Evolutionary conservation across 2,329 filamentous ascomycete genomes (phyloP), one percentile per base, ranked within the genome.

Genomic region (Aaosphaeria pasadenensis): DNA sequence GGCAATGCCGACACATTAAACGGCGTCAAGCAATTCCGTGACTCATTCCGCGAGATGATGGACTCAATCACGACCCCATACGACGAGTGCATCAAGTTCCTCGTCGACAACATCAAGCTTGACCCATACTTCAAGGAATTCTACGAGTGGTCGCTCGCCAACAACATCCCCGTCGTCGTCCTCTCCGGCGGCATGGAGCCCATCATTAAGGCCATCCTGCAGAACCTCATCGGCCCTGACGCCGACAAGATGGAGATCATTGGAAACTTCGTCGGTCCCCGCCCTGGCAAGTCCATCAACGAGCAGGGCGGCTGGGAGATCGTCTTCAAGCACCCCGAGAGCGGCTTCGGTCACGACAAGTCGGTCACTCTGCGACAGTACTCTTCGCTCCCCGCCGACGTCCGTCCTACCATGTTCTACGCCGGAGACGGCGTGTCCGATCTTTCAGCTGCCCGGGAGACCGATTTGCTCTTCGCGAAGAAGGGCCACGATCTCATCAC

Each of bases 311-410:
- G 91, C 30, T 99, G 94, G 94, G 77, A 86, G 63, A 92, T 99
- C 59, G 77, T 83, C 49, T 99, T 86, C 73, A 91, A 90, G 64
- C 91, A 99, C 67, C 64, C 64, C 0, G 89, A 92, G 52, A 90
- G 87, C 65, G 80, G 85, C 49, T 95, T 95, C 62, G 94, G 94
- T n/a, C 94, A 99, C 68, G 92, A 99, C 79, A 99, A 99, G 82
- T 91, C 87, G 29, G 77, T 92, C 46, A 89, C 94, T 67, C 90
- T 99, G 62, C 84, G 89, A 56, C 90, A 90, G 44, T 97, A 97
- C 73, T 86, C 87, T 2, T 78, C 83, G 29, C 77, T 95, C 39
- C 84, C 89, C 0, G 77, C 77, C 11, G 70, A 77, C 31, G 73
- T 87, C 62, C 81, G 91, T 39, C 94, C 94, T 2, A 85, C 84